Base-by-base conservation (phyloP, 768 basidiomycete genomes). In the Leucosporidium creatinivorum region DNA sequence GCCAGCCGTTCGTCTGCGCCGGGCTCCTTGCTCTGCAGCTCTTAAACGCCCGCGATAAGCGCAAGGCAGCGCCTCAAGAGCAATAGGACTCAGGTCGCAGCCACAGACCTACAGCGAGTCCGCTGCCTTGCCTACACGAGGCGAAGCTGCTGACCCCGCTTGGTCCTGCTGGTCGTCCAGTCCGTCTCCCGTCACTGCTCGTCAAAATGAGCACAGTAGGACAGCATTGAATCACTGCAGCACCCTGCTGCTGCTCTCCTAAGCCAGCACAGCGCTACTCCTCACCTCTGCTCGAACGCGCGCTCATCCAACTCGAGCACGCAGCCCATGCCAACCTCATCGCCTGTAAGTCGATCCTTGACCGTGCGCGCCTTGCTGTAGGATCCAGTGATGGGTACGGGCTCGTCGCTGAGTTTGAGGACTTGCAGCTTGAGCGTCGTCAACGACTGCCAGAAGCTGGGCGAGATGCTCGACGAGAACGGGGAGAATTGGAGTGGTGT, bases 361-460 rank as follows among this genome's bases (percentile, higher is more conserved):
- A 93, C 82, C 19, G 85, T 82, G 65, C 86, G 80, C 4, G 89
- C 93, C 26, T 85, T 79, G 0, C 87, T 78, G 74, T 94, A 91
- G 5, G 85, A 83, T 3, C 83, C 93, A 4, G 77, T 74, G 57
- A 94, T 78, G 1, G 86, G 78, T 13, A 91, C 73, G 0, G 85
- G 81, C 4, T 84, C 84, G 68, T 93, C 88, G 3, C 88, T 87
- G 30, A 98, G 84, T 68, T 85, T 85, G 51, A 93, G 85, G 19
- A 89, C 86, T 77, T 97, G 91, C 75, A 99, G 86, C 83, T 99
- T 99, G 79, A 92, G 79, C 33, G 83, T 80, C 2, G 90, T 89
- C 50, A 99, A 87, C 61, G 87, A 85, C 72, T 94, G 89, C 93
- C 93, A 99, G 78, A 98, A 92, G 3, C 86, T 83, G 1, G 96